phyloP scores from a whole-genome alignment of 2,329 filamentous ascomycete species.

The Clonostachys sp. region DNA sequence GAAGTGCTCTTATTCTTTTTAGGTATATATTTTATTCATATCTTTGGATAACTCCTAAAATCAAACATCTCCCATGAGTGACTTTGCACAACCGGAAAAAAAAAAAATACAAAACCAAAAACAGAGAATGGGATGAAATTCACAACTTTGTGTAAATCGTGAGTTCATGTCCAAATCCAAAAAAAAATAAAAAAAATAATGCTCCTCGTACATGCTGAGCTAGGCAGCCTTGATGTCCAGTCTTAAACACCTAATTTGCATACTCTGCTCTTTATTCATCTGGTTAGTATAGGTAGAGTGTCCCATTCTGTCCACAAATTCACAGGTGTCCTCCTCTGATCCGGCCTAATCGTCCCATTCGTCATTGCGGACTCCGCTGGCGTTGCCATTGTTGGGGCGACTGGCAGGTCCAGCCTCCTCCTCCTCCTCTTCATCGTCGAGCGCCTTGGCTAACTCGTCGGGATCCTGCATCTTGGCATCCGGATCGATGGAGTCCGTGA shows the following conservation, averaged over 20 bases:
- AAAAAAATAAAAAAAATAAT: no score
- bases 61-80: no score
- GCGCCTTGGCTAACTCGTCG: constrained; percentile 56
- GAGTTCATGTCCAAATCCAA: background rate
- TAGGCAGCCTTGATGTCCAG: background rate
- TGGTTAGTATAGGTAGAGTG: no score
- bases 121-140: no score
- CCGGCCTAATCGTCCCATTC: constrained; percentile 35
- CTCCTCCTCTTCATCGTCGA: constrained; percentile 55
- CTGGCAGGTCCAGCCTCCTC: constrained; percentile 10
- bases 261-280: background rate
- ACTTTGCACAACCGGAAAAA: no score
- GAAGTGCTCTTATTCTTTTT: no score
- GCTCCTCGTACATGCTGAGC: constrained; percentile 1
- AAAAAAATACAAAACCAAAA: no score
- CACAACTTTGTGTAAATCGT: no score
- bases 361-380: constrained; percentile 35
- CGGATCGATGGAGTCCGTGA: constrained; percentile 43
- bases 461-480: constrained; percentile 65
- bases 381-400: constrained; percentile 10
- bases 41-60: no score
- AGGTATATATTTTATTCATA: no score
- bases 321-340: background rate
- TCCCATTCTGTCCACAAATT: background rate
- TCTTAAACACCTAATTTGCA: background rate